Evolutionary conservation across 2,329 filamentous ascomycete species (phyloP), one percentile per base, ranked within the genome.

Genomic region (Penicillium sp.): DNA sequence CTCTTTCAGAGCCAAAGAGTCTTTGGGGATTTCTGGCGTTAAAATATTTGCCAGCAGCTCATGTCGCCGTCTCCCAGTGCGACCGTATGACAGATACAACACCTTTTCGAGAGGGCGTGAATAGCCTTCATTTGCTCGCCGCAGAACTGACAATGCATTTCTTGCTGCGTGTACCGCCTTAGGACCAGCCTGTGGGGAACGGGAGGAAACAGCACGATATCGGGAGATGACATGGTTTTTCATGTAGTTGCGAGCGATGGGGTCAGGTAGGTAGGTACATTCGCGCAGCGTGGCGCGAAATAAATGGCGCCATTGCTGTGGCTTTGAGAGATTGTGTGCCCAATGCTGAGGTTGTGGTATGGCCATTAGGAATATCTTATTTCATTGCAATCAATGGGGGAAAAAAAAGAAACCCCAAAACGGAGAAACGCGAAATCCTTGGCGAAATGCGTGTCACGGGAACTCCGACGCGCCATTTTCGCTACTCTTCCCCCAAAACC

Each of bases 181-280:
- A 61, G 64, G 9, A 68, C 63, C 45, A 53, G 50, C 47, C 44
- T 62, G 56, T 10, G 40, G 56, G 53, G 47, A 66, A 65, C 55
- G 63, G 60, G 43, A 60, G 43, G 55, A 59, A 34, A 29, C 65
- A 44, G 21, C 58, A 19, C 55, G 65, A 53, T 61, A 64, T 55
- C 41, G 60, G 45, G 57, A 54, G 57, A 58, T 41, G 31, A 83
- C 72, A 68, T 84, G 76, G 50, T 75, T 65, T 57, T 75, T 75
- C 69, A 84, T 75, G 71, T 81, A 83, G 33, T 62, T 53, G 61
- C 81, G 78, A 39, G 83, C 82, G 57, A 77, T 71, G 1, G 81
- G 76, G 65, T 87, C 84, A 29, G 85, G 84, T 39, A 87, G 79
- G 64, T 87, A 87, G 54, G 81, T 79, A 60, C 78, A 79, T 73